Evolutionary conservation across 2,329 filamentous ascomycete genomes (phyloP), one percentile per base, ranked within the genome.

Genomic region (Cryphonectria japonica): DNA sequence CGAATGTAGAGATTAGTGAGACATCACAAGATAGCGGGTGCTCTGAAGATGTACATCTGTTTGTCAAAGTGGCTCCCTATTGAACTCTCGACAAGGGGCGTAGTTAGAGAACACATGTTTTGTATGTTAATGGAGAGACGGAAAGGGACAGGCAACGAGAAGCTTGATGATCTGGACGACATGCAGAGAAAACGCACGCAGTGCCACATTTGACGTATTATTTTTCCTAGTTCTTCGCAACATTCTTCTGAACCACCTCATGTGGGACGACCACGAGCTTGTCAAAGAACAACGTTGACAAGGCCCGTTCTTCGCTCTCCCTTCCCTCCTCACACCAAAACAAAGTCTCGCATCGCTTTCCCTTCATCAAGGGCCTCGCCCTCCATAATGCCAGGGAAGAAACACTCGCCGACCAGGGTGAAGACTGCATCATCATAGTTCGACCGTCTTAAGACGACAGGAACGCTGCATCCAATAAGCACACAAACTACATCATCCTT

Each of bases 371-470:
- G 29, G 2, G 66, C 66, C 32, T 62, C 57, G 19, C 66, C 66
- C 19, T 52, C n/a, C 66, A 68, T 68, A 14, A 62, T 39, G 1
- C 29, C 66, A 22, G 66, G 66, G 3, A 68, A 16, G 29, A 68
- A 68, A 54, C 39, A 34, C 57, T 62, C 66, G 22, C 66, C 66
- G 5, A 68, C 32, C n/a, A 68, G 39, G 19, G 14, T 32, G 19
- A 37, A 52, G 8, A n/a, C 22, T 13, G 5, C 2, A 2, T 26
- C 22, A 1, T 14, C 66, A 4, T 1, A 22, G 19, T 9, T 8
- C 11, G 29, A 13, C n/a, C 19, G 9, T 19, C 66, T 62, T 5
- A 68, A 29, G 13, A 62, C 34, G 2, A 68, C 57, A 39, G 66
- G 66, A 1, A 68, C 59, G 29, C 57, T 68, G 19, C 57, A 62